These are phyloP conservation scores for Candida oleophila DNA, from an alignment of 805 yeast genomes.

Conservation along the genomic window DNA sequence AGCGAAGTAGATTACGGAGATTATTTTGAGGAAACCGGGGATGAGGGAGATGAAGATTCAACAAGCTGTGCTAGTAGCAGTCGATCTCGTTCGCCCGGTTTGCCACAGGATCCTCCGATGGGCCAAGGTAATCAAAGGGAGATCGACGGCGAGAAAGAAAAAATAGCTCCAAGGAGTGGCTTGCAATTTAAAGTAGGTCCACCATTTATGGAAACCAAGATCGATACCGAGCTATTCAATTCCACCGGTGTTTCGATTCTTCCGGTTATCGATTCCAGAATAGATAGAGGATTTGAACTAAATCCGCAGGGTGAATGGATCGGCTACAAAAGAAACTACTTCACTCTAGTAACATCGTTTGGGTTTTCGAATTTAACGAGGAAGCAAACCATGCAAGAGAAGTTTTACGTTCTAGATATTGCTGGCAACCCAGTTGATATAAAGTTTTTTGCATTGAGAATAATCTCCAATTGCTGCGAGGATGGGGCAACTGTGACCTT, in stretches of 20 bases:
- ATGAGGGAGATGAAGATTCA: not conserved
- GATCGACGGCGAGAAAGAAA: slow-evolving; percentile 16
- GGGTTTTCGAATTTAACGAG: slow-evolving; percentile 28
- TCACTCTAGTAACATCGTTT: slow-evolving; percentile 61
- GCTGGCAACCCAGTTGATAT: slow-evolving; percentile 21
- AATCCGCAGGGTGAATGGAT: slow-evolving; percentile 54
- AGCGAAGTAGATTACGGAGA: not conserved
- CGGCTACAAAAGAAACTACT: slow-evolving; percentile 70
- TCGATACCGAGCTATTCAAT: slow-evolving; percentile 12
- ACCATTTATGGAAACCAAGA: slow-evolving; percentile 39
- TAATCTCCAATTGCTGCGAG: slow-evolving; percentile 54
- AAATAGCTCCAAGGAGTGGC: slow-evolving; percentile 65
- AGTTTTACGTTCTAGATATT: slow-evolving; percentile 29
- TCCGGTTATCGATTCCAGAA: slow-evolving; percentile 51
- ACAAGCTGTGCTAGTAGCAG: not conserved
- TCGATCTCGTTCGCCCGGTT: not conserved
- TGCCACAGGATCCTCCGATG: not conserved
- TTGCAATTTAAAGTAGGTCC: slow-evolving; percentile 70
- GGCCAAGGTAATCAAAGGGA: not conserved
- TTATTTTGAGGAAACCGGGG: not conserved
- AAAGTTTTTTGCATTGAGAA: slow-evolving; percentile 51
- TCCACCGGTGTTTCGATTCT: slow-evolving; percentile 15
- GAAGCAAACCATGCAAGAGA: slow-evolving; percentile 28
- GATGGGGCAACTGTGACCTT: slow-evolving; percentile 46
- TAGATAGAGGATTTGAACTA: slow-evolving; percentile 63